Evolutionary conservation across 345 rosid genomes (phyloP), one percentile per base, ranked within the genome.

Genomic region (Citrus reticulata): DNA sequence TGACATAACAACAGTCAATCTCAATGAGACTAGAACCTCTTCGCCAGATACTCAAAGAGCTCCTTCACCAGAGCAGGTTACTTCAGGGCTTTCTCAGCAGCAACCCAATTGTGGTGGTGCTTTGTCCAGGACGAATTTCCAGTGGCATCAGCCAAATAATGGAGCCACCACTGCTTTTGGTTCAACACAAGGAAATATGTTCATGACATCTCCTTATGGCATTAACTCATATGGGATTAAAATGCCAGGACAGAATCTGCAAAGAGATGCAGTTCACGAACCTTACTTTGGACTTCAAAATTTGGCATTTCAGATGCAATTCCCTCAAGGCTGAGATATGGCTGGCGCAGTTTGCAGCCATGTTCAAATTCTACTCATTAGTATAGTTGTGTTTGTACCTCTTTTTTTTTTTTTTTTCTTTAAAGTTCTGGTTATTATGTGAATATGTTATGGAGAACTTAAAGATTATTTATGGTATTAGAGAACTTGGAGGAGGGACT

Each of bases 1-100:
- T 80, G 99, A 95, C 78, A 95, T 95, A 71, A 95, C 99, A 24
- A 94, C 98, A 9, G 95, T 89, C 72, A 92, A 89, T 79, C 85
- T 91, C 70, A 75, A 85, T 4, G 97, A 91, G 55, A 46, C 75
- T 0, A 85, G 90, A 75, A 86, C 89, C 42, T 82, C 89, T 64
- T 90, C 91, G 0, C 95, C 92, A 0, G 93, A 90, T 30, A 73
- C 73, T 55, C 83, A 83, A 65, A 67, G 78, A 73, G 66, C 61
- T 13, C 46, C 83, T 63, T 87, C 91, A 4, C 91, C 91, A 4
- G 89, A 87, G 7, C 89, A 80, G 39, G 70, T 85, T 22, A 9
- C 49, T 54, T 17, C 58, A 0, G 68, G 77, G 78, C 83, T 76
- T 24, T 20, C 87, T 62, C 85, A 76, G 82, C 85, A 75, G 82